phyloP scores from a whole-genome alignment of 2,329 filamentous ascomycete species.

The Amauroascus niger region DNA sequence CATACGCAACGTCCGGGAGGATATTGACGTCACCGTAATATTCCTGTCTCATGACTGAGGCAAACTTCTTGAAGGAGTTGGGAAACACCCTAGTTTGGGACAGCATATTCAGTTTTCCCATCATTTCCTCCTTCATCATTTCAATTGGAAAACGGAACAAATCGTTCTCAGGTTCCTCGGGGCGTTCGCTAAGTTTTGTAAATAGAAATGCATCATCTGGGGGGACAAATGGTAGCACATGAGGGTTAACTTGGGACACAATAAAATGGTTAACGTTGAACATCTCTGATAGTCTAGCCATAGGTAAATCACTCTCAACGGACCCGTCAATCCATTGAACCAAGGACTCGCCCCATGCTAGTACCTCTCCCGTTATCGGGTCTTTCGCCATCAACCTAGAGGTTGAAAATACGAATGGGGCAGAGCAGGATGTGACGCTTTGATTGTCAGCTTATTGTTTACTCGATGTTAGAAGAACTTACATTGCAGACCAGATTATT shows the following conservation, averaged over 20 bases:
- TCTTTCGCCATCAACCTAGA: slow-evolving; percentile 76
- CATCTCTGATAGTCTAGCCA: slow-evolving; percentile 82
- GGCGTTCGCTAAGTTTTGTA: slow-evolving; percentile 25
- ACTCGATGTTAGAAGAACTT: slow-evolving; percentile 26
- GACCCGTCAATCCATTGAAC: slow-evolving; percentile 90
- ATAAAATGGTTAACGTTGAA: slow-evolving; percentile 99
- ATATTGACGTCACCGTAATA: slow-evolving; percentile 96
- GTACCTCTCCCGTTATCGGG: slow-evolving; percentile 63
- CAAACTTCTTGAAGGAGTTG: slow-evolving; percentile 65
- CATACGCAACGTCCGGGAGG: slow-evolving; percentile 64
- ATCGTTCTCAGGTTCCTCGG: slow-evolving; percentile 8
- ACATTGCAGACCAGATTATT: slow-evolving; percentile 88
- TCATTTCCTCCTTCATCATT: slow-evolving; percentile 66
- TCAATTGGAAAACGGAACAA: slow-evolving; percentile 44
- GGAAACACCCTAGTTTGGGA: slow-evolving; percentile 73
- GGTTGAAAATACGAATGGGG: slow-evolving; percentile 75
- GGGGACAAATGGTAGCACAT: slow-evolving; percentile 75
- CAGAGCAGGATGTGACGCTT: slow-evolving; percentile 80
- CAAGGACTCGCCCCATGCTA: slow-evolving; percentile 76
- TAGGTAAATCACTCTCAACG: slow-evolving; percentile 86
- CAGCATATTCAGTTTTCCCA: slow-evolving; percentile 71
- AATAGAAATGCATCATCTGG: slow-evolving; percentile 55
- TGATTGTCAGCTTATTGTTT: not conserved
- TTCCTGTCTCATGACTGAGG: slow-evolving; percentile 75
- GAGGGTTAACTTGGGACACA: slow-evolving; percentile 91